A percentile compares a stretch with the other conserved stretches of the same genome.
Conservation (phyloP, 1,284 basidiomycete genomes). For the Phlebopus sp. region DNA sequence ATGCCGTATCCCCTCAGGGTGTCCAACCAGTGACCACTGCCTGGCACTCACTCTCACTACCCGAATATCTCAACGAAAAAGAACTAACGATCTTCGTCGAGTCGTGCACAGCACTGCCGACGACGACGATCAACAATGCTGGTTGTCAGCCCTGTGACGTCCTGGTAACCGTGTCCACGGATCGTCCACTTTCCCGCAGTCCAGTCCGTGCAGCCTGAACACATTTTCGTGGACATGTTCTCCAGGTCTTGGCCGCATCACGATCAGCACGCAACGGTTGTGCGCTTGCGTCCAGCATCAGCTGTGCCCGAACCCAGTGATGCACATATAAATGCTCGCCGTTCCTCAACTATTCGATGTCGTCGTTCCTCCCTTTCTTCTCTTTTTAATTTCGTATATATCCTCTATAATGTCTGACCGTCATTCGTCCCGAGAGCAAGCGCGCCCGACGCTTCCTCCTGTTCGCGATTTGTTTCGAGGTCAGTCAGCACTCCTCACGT, state of each 20-base stretch:
- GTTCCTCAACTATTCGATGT: conserved; percentile 3
- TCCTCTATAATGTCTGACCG: conserved; percentile 40
- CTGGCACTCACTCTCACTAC: conserved; percentile 13
- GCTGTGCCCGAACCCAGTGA: conserved; percentile 11
- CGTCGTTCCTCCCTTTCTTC: conserved; percentile 3
- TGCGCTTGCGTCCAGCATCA: conserved; percentile 6
- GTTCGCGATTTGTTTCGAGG: conserved; percentile 73
- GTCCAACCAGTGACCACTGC: conserved; percentile 5
- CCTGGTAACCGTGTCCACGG: conserved; percentile 30
- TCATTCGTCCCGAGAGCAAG: conserved; percentile 36
- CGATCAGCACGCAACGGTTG: conserved; percentile 19
- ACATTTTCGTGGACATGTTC: conserved; percentile 25
- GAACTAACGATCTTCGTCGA: conserved; percentile 28
- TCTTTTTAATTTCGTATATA: conserved; percentile 8
- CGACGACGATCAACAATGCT: conserved; percentile 32
- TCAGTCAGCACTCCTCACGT: conserved; percentile 27
- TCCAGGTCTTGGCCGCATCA: conserved; percentile 18
- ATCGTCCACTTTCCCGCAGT: conserved; percentile 23
- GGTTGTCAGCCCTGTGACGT: conserved; percentile 24
- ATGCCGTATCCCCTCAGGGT: no score
- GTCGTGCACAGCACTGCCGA: conserved; percentile 30
- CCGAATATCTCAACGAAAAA: conserved; percentile 7
- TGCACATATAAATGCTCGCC: conserved; percentile 28
- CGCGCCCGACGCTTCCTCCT: conserved; percentile 67
- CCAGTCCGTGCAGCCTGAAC: conserved; percentile 22